phyloP scores from a whole-genome alignment of 2,329 filamentous ascomycete species.

The Cercospora citrullina region DNA sequence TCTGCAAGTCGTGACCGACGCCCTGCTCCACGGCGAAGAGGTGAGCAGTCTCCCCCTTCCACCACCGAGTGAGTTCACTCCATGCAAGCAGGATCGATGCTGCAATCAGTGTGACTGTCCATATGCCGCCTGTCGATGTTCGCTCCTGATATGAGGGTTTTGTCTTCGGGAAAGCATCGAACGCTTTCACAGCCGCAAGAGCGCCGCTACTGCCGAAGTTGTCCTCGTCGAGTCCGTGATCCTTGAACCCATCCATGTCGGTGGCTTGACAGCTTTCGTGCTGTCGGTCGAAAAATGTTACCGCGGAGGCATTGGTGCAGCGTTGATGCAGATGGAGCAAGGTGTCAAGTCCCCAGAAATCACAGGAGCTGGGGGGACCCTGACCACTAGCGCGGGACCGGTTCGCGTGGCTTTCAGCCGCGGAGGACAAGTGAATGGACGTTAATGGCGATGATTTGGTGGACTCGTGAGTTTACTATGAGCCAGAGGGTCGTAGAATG shows the following conservation, averaged over 20 bases:
- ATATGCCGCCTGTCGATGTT: slow-evolving; percentile 85
- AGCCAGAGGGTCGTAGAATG: not conserved
- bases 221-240: slow-evolving; percentile 72
- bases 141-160: slow-evolving; percentile 88
- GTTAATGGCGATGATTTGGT: not conserved
- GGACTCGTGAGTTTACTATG: not conserved
- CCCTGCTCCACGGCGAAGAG: slow-evolving; percentile 93
- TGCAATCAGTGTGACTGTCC: slow-evolving; percentile 79
- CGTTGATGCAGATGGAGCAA: slow-evolving; percentile 5
- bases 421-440: slow-evolving; percentile 4
- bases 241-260: slow-evolving; percentile 75
- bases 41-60: slow-evolving; percentile 78
- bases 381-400: not conserved
- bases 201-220: slow-evolving; percentile 68
- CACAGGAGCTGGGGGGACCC: slow-evolving; percentile 3
- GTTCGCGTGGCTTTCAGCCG: not conserved
- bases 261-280: slow-evolving; percentile 12
- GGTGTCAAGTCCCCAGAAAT: slow-evolving; percentile 9
- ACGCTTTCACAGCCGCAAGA: slow-evolving; percentile 67
- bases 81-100: slow-evolving; percentile 74
- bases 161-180: slow-evolving; percentile 97
- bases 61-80: slow-evolving; percentile 80
- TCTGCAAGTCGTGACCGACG: slow-evolving; percentile 80
- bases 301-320: slow-evolving; percentile 23
- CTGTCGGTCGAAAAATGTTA: slow-evolving; percentile 14